phyloP scores from a whole-genome alignment of 768 basidiomycete species.

The Suillus hirtellus region DNA sequence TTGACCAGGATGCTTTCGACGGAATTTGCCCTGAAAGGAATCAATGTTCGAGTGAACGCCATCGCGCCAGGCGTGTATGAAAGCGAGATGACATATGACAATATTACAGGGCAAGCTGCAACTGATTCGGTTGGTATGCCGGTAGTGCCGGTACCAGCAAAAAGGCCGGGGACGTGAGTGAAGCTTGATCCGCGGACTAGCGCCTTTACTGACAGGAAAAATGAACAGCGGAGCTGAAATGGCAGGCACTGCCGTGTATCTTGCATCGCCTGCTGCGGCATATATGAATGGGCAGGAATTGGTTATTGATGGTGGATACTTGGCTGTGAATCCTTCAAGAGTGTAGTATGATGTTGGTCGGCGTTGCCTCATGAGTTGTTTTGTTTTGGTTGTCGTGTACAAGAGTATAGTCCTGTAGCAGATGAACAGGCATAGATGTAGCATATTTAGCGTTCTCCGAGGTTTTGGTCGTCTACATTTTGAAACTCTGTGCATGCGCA shows the following conservation, averaged over 20 bases:
- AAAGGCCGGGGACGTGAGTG: slow-evolving; percentile 68
- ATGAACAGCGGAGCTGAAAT: slow-evolving; percentile 62
- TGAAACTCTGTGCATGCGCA: background rate
- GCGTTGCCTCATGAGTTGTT: background rate
- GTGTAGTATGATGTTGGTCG: slow-evolving; percentile 24
- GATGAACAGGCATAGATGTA: background rate
- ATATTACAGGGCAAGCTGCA: slow-evolving; percentile 45
- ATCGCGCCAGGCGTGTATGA: slow-evolving; percentile 76
- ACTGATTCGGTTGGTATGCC: slow-evolving; percentile 59
- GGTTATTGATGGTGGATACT: slow-evolving; percentile 72
- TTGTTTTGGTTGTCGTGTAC: background rate
- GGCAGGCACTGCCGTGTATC: slow-evolving; percentile 75
- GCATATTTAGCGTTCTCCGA: background rate
- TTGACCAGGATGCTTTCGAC: slow-evolving; percentile 77
- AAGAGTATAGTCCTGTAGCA: background rate
- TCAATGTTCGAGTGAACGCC: slow-evolving; percentile 71
- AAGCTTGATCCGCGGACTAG: background rate
- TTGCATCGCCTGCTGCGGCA: slow-evolving; percentile 69
- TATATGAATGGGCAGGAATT: slow-evolving; percentile 82
- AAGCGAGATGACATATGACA: slow-evolving; percentile 71
- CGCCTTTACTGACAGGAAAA: slow-evolving; percentile 13
- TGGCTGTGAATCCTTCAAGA: slow-evolving; percentile 68
- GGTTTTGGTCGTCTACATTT: background rate
- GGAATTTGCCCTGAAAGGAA: slow-evolving; percentile 67
- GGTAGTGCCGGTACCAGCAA: slow-evolving; percentile 60